Conservation (phyloP, 2,329 filamentous ascomycete species). For the Xylariaceae sp. region DNA sequence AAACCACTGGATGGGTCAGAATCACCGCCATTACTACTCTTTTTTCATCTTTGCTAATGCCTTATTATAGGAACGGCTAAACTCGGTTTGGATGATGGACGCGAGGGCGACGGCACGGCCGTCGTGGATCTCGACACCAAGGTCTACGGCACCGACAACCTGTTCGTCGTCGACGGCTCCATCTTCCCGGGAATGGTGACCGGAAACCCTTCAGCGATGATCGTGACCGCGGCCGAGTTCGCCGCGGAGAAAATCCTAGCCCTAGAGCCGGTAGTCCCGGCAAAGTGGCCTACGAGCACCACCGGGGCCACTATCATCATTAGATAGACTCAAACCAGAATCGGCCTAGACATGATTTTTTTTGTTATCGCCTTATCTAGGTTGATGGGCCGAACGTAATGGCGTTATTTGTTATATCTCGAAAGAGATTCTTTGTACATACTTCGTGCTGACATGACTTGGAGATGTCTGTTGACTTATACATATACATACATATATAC, state of each 20-base stretch:
- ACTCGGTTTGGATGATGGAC: constrained; percentile 59
- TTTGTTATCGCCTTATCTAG: too few species aligned
- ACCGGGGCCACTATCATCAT: constrained; percentile 29
- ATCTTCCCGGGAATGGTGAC: constrained; percentile 72
- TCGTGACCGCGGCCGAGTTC: constrained; percentile 44
- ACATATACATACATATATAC: constrained; percentile 19
- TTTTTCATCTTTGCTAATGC: constrained; percentile 10
- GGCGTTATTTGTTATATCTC: neutral
- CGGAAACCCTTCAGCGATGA: constrained; percentile 61
- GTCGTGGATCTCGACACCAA: constrained; percentile 67
- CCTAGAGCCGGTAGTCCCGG: constrained; percentile 29
- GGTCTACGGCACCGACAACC: constrained; percentile 70
- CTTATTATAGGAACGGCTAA: constrained; percentile 52
- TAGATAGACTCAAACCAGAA: constrained; percentile 6
- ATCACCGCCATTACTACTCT: neutral
- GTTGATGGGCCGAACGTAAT: neutral
- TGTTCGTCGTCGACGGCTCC: constrained; percentile 69
- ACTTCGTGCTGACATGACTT: constrained; percentile 11
- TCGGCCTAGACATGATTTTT: neutral
- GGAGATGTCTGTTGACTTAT: constrained; percentile 9
- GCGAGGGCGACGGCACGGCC: constrained; percentile 52
- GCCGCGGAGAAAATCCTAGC: constrained; percentile 39
- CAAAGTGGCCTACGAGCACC: constrained; percentile 21
- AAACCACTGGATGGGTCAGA: constrained; percentile 56
- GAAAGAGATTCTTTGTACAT: constrained; percentile 23